phyloP scores from a whole-genome alignment of 1,284 basidiomycete genomes.

The Athelia psychrophila region DNA sequence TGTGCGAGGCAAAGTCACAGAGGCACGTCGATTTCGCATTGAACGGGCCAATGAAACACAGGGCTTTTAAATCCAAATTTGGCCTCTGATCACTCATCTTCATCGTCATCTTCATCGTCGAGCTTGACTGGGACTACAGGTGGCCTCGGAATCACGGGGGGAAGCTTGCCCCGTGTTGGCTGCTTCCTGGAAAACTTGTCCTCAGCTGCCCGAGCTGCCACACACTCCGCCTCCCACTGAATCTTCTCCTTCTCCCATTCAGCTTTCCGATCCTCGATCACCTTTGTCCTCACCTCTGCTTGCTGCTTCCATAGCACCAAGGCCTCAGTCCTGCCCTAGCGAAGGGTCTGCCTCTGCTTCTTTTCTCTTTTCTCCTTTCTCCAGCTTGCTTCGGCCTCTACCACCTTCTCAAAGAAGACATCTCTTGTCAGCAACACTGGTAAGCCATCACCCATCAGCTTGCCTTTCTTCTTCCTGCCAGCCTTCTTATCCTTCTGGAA shows the following conservation, averaged over 20 bases:
- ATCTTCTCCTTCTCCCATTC: conserved; percentile 3
- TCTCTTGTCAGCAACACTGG: conserved; percentile 11
- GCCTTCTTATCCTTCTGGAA: conserved; percentile 17
- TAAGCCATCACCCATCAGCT: conserved; percentile 4
- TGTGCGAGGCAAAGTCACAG: too few species aligned
- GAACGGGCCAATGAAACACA: too few species aligned
- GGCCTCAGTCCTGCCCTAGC: too few species aligned
- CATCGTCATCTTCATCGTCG: conserved; percentile 1
- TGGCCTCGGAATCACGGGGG: neutral
- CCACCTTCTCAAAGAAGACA: conserved; percentile 8
- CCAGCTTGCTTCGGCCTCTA: too few species aligned
- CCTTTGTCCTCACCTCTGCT: too few species aligned
- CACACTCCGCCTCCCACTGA: conserved; percentile 3
- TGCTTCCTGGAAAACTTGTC: conserved; percentile 2
- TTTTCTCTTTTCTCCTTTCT: too few species aligned
- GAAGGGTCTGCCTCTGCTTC: too few species aligned
- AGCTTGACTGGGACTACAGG: neutral
- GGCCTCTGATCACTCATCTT: neutral
- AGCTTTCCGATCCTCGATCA: too few species aligned
- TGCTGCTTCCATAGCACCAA: too few species aligned
- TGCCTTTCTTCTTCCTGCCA: neutral
- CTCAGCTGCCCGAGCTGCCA: conserved; percentile 7
- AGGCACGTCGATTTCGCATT: too few species aligned
- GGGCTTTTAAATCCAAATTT: too few species aligned
- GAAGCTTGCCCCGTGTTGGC: neutral